Evolutionary conservation across 2,329 filamentous ascomycete genomes (phyloP), one percentile per base, ranked within the genome.

Genomic region (Colletotrichum gigasporum): DNA sequence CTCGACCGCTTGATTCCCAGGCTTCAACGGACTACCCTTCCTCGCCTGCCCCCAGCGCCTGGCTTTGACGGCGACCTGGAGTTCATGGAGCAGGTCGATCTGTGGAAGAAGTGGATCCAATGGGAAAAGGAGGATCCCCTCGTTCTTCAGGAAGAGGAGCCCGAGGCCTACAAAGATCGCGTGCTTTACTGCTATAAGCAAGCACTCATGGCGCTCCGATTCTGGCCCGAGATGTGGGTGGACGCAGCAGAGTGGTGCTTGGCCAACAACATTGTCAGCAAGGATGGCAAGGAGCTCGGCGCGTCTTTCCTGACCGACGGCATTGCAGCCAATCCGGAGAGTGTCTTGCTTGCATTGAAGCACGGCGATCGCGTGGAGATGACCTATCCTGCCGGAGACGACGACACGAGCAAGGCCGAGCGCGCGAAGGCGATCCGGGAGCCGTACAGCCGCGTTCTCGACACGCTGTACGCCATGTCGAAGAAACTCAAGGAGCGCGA

Each of bases 121-220:
- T 99, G 94, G 94, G 96, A 99, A 78, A 97, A 95, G 77, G 90
- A 92, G 16, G 96, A 99, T 73, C 94, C 93, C 1, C 82, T 99
- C 3, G 92, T 97, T 22, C 82, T 98, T 55, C 92, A 92, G 73
- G 85, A 90, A 2, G 94, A 98, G 56, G 94, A 98, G 70, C 82
- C 86, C 3, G 85, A 88, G 54, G 85, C 87, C 6, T 96, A 91
- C 78, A 91, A 91, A 69, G 86, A 91, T 69, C 90, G 96, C 39
- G 87, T 98, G 41, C 78, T 97, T 7, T 97, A 96, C 76, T 91
- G 93, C 68, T 98, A 97, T 82, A 96, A 94, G 75, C 95, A 97
- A 75, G 93, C 95, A 4, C 81, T 97, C 47, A 97, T 97, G 91
- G 91, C 94, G 4, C 81, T 99, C 58, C 90, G 94, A 52, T 99